Conservation (phyloP, 805 yeast species). For the Wickerhamomyces canadensis region DNA sequence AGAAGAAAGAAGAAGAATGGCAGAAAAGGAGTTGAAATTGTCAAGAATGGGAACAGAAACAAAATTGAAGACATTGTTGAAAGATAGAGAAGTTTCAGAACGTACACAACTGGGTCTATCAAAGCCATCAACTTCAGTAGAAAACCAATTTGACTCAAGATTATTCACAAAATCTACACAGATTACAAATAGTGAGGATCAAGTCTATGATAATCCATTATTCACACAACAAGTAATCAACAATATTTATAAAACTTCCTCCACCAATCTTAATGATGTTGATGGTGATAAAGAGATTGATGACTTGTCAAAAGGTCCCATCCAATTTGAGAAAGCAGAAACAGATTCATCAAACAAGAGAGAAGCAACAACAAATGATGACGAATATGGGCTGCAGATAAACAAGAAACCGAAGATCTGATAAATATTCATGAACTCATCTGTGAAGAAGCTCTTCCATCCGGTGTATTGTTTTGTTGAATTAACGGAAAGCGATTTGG, state of each 20-base stretch:
- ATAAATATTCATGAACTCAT: too few relatives aligned
- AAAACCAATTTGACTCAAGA: constrained; percentile 53
- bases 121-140: constrained; percentile 31
- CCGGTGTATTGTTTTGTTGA: too few relatives aligned
- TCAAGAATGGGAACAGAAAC: constrained; percentile 41
- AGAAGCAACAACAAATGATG: constrained; percentile 11
- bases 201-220: constrained; percentile 53
- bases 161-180: constrained; percentile 44
- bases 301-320: constrained; percentile 30
- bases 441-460: too few relatives aligned
- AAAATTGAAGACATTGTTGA: constrained; percentile 34
- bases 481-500: too few relatives aligned
- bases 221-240: constrained; percentile 49
- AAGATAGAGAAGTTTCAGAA: constrained; percentile 51
- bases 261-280: constrained; percentile 13
- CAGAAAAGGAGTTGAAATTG: constrained; percentile 40
- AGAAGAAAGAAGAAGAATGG: constrained; percentile 38
- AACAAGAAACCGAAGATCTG: constrained; percentile 16
- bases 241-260: constrained; percentile 40
- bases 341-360: constrained; percentile 2
- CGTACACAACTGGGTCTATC: constrained; percentile 48
- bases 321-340: constrained; percentile 38
- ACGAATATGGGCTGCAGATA: constrained; percentile 20
- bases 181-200: constrained; percentile 36
- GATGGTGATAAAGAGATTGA: constrained; percentile 18